Evolutionary conservation across 2,329 filamentous ascomycete genomes (phyloP), one percentile per base, ranked within the genome.

Genomic region (Hypoxylon sp.): DNA sequence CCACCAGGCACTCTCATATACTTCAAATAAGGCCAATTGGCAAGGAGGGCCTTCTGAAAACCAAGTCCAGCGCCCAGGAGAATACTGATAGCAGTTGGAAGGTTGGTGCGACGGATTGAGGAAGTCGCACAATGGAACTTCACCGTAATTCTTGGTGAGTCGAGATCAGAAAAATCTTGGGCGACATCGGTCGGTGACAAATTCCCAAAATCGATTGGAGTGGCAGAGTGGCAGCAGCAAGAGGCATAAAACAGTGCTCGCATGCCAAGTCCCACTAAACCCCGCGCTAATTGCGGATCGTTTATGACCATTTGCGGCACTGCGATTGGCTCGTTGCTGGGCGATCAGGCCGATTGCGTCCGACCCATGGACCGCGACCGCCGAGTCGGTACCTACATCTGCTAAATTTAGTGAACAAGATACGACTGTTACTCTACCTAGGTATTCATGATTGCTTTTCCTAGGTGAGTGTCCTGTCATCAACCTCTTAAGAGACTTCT

Each of bases 141-240:
- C 53, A 65, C 50, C 59, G 51, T 59, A 54, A 26, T 40, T 52
- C 42, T 55, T 49, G 53, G 38, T 66, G 62, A 66, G 59, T 62
- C 46, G 54, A 60, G 16, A 36, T 16, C 28, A 40, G 40, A 46
- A 38, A 42, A 54, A 53, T 49, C n/a, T 55, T 46, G 60, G 64
- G 67, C 67, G 67, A 69, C 53, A 69, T 69, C 67, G 67, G 64
- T 46, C 28, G 20, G 54, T 67, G 60, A 64, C 59, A 67, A 64
- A 57, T 38, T 53, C 60, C 26, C 20, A 49, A 44, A 54, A 51
- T 36, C 63, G 57, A 69, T 69, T 69, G 67, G 67, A 59, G 56
- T 52, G 59, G 40, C 28, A 16, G 67, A 59, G 56, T 52, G 59
- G 40, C 28, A 16, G n/a, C n/a, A 8, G 11, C n/a, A 36, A 30